phyloP scores from a whole-genome alignment of 2,329 filamentous ascomycete genomes.

The Fusarium sp. region DNA sequence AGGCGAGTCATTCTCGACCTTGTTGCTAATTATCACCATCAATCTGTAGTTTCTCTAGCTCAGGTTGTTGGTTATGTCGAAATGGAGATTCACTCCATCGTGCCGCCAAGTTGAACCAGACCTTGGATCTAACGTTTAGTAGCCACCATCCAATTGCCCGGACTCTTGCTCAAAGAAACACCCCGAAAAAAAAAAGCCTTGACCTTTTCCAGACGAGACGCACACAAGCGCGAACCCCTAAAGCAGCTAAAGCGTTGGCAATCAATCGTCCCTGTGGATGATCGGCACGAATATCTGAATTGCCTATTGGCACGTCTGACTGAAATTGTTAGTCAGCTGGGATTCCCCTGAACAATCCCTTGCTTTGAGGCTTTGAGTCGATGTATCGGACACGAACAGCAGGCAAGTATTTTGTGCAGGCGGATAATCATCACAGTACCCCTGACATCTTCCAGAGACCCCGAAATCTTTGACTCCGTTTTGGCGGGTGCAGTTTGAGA shows the following conservation, averaged over 20 bases:
- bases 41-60: conserved; percentile 1
- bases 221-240: conserved; percentile 30
- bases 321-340: conserved; percentile 22
- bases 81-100: background rate
- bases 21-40: background rate
- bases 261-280: conserved; percentile 42
- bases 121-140: conserved; percentile 5
- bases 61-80: conserved; percentile 1
- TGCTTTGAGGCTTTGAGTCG: conserved; percentile 24
- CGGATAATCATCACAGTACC: conserved; percentile 13
- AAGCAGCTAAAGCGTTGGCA: conserved; percentile 37
- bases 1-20: conserved; percentile 10
- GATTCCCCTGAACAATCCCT: conserved; percentile 34
- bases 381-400: conserved; percentile 15
- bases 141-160: conserved; percentile 15
- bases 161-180: conserved; percentile 24
- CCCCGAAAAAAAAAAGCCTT: conserved; percentile 22
- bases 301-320: conserved; percentile 25
- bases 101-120: conserved; percentile 19
- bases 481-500: conserved; percentile 18
- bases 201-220: conserved; percentile 31
- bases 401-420: conserved; percentile 36
- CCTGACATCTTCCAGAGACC: conserved; percentile 30
- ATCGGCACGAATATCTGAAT: conserved; percentile 30
- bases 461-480: conserved; percentile 31